phyloP scores from a whole-genome alignment of 176 grass and related monocot species.

The Microstegium vimineum region DNA sequence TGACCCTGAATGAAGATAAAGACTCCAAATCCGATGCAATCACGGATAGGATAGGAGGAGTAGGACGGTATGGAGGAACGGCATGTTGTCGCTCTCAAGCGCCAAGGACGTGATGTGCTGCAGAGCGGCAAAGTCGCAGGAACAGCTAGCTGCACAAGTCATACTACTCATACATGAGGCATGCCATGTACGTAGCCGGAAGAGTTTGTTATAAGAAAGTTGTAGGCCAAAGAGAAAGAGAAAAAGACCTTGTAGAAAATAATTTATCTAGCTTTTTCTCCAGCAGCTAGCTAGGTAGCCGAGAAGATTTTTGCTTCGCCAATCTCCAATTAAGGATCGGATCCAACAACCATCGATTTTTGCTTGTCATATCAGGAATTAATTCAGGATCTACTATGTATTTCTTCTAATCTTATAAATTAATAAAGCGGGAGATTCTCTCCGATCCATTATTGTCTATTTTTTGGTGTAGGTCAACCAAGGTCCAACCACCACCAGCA shows the following conservation, averaged over 20 bases:
- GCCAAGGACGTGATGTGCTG: background rate
- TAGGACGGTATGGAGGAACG: background rate
- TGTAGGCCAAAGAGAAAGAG: too few relatives aligned
- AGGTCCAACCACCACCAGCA: background rate
- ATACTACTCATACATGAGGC: background rate
- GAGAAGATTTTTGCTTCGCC: background rate
- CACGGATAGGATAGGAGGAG: background rate
- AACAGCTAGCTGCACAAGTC: background rate
- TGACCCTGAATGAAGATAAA: background rate
- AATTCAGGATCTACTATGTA: background rate
- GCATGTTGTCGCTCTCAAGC: background rate
- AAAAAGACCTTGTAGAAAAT: too few relatives aligned
- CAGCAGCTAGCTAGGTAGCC: too few relatives aligned
- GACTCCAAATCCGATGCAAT: background rate
- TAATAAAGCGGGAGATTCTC: background rate
- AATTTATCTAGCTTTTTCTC: too few relatives aligned
- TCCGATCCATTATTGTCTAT: background rate
- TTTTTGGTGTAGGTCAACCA: constrained; percentile 10
- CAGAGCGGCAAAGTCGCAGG: background rate
- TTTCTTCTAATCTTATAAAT: too few relatives aligned
- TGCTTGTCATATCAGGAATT: too few relatives aligned
- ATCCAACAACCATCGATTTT: background rate
- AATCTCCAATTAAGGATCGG: background rate
- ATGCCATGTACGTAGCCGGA: background rate
- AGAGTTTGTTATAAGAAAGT: too few relatives aligned